A percentile compares a stretch with the other conserved stretches of the same genome.
Conservation (phyloP, 2,329 filamentous ascomycete species). For the Tothia fuscella region DNA sequence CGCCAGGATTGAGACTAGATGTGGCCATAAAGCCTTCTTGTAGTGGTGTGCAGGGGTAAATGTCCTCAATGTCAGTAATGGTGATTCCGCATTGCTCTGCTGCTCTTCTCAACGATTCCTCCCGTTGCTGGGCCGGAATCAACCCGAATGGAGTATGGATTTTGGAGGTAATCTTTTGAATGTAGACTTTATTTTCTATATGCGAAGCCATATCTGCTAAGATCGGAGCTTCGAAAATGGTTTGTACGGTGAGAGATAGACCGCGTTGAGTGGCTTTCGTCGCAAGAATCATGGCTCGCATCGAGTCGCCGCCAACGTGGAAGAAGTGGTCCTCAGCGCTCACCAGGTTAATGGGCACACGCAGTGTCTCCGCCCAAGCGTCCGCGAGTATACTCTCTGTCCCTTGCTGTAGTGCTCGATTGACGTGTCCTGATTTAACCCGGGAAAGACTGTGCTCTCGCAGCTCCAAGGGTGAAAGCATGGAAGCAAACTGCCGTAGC, state of each 20-base stretch:
- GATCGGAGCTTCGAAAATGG: constrained; percentile 24
- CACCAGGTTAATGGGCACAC: neutral
- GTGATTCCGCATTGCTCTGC: constrained; percentile 22
- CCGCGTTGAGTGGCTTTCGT: constrained; percentile 25
- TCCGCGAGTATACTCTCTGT: neutral
- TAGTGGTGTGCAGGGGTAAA: constrained; percentile 65
- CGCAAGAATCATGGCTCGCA: constrained; percentile 33
- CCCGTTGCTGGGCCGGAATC: neutral
- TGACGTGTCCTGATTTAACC: too few relatives aligned
- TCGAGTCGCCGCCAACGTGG: constrained; percentile 34
- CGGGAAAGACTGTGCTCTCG: constrained; percentile 46
- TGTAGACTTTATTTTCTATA: neutral
- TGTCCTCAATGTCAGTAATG: constrained; percentile 22
- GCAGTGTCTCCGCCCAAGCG: neutral
- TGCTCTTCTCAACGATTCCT: constrained; percentile 12
- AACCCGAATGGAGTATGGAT: neutral
- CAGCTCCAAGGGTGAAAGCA: constrained; percentile 49
- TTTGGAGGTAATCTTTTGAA: neutral
- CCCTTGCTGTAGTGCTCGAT: too few relatives aligned
- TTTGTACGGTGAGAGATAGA: constrained; percentile 28
- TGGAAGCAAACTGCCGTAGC: constrained; percentile 28
- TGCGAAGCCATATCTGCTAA: neutral
- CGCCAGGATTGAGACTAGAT: constrained; percentile 23
- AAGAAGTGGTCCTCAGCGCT: constrained; percentile 29
- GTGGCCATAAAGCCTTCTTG: constrained; percentile 69